Conservation (phyloP, 2,329 filamentous ascomycete species). For the Rhexocercosporidium sp. region DNA sequence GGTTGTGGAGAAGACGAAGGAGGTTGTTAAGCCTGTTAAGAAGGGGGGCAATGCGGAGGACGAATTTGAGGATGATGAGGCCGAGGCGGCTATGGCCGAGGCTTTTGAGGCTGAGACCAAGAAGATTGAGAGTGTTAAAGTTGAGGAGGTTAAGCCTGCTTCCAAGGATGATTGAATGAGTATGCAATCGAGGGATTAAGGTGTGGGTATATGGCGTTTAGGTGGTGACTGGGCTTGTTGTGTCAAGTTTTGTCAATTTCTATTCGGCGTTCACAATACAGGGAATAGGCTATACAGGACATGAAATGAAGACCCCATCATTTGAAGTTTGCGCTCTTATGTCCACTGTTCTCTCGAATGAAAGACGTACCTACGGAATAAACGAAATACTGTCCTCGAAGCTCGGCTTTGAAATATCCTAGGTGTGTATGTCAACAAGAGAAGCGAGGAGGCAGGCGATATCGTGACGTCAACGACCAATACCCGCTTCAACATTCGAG, state of each 20-base stretch:
- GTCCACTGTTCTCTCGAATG: too few relatives aligned
- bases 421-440: too few relatives aligned
- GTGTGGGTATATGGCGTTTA: background rate
- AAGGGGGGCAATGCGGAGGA: background rate
- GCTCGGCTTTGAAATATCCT: too few relatives aligned
- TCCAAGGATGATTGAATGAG: background rate
- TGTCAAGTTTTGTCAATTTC: background rate
- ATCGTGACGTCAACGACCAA: too few relatives aligned
- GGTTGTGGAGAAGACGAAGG: background rate
- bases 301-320: too few relatives aligned
- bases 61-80: slow-evolving; percentile 4
- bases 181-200: background rate
- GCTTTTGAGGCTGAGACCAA: slow-evolving; percentile 3
- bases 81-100: slow-evolving; percentile 2
- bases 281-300: too few relatives aligned
- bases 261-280: background rate
- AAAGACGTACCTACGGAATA: too few relatives aligned
- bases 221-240: background rate
- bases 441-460: too few relatives aligned
- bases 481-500: too few relatives aligned
- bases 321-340: too few relatives aligned
- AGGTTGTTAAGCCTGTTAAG: background rate
- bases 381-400: too few relatives aligned
- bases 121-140: slow-evolving; percentile 2
- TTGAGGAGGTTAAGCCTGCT: background rate